Conservation (phyloP, 345 rosid genomes). For the sweet orange (Citrus sinensis) region DVS_A1.0 CM039164.1:21654501-21655000, state of each 20-base stretch:
- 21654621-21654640: background rate
- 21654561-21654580: background rate
- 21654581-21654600: background rate
- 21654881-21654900: background rate
- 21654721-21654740: background rate
- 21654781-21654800: background rate
- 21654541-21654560: too few species aligned
- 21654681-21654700: background rate
- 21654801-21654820: background rate
- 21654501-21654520: background rate
- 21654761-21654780: background rate
- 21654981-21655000: too few species aligned
- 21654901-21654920: background rate
- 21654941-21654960: background rate
- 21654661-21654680: constrained; percentile 4
- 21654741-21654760: background rate
- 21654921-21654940: background rate
- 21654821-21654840: background rate
- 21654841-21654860: background rate
- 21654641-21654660: constrained; percentile 6
- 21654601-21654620: background rate
- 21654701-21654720: background rate
- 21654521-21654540: background rate
- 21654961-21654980: background rate
- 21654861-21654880: background rate